Evolutionary conservation across 2,329 filamentous ascomycete genomes (phyloP), one percentile per base, ranked within the genome.

Genomic region (Hymenoscyphus linearis): DNA sequence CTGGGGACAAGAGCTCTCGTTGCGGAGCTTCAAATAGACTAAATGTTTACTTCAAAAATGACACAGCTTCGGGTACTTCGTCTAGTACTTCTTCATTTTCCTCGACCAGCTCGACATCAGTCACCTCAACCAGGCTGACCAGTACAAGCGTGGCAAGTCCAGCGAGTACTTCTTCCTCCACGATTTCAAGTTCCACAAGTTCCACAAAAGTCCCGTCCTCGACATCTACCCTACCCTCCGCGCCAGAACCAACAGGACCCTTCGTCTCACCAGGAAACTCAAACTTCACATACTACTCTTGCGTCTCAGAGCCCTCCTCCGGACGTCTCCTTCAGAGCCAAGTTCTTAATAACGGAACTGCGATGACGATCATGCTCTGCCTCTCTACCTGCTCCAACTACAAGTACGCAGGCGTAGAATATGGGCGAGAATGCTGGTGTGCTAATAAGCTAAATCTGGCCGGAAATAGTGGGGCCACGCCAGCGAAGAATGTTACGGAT

Each of bases 351-450:
- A 67, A 69, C 50, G 64, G 52, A 27, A 65, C 66, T n/a, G n/a
- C 16, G 31, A 74, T 76, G 70, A 75, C 71, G 0, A 67, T 74
- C 16, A 65, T 67, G 14, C 61, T 60, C 31, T 76, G 74, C 61
- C 69, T 74, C 1, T 34, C 61, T 7, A 60, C 62, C 53, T 75
- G 73, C 69, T 66, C 64, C 57, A 63, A 66, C 18, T 75, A 72
- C 65, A 59, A 64, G 13, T 76, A 74, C 60, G 74, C 73, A 5
- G 76, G 76, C 2, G 66, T 77, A 18, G 74, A 77, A 67, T 74
- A 75, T 59, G 74, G 74, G 7, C 66, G 69, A 0, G 72, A 78
- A 64, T 79, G 78, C 68, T 77, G 74, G 69, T 79, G 76, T 56
- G 74, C 73, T 16, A 68, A 75, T 55, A 58, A 60, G 0, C 52